Evolutionary conservation across 2,329 filamentous ascomycete genomes (phyloP).

Genomic region (Elsinoe perseae): DNA sequence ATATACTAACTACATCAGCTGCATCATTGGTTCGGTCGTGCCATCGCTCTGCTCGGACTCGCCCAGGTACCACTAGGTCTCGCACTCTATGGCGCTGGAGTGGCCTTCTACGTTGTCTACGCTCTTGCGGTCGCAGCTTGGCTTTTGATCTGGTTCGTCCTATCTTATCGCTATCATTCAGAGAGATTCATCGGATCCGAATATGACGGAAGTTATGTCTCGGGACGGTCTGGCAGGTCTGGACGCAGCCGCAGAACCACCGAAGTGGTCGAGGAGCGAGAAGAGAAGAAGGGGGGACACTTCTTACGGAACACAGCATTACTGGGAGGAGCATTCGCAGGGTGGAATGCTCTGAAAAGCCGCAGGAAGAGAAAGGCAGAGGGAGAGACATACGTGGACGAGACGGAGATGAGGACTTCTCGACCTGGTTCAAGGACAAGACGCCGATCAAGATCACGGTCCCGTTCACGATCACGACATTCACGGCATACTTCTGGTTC

Average conservation of each 20-base stretch:
- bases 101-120: constrained; percentile 76
- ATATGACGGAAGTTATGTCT: constrained; percentile 19
- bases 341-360: constrained; percentile 43
- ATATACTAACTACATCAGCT: constrained; percentile 37
- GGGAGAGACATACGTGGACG: constrained; percentile 37
- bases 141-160: constrained; percentile 17
- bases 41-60: constrained; percentile 72
- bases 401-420: constrained; percentile 32
- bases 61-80: constrained; percentile 82
- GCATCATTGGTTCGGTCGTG: constrained; percentile 80
- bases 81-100: constrained; percentile 85
- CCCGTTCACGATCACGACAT: constrained; percentile 16
- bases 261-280: constrained; percentile 19
- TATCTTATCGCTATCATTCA: constrained; percentile 25
- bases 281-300: constrained; percentile 17
- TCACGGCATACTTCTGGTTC: constrained; percentile 17
- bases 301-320: constrained; percentile 19
- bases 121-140: constrained; percentile 53
- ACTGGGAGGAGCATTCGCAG: constrained; percentile 47
- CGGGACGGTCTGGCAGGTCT: constrained; percentile 13
- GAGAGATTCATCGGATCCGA: constrained; percentile 29
- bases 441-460: constrained; percentile 24
- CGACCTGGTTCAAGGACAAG: constrained; percentile 26
- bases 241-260: constrained; percentile 12
- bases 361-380: constrained; percentile 18